Evolutionary conservation across 148 eudicot species (phyloP).

Genomic region (Chenopodium formosanum): DNA sequence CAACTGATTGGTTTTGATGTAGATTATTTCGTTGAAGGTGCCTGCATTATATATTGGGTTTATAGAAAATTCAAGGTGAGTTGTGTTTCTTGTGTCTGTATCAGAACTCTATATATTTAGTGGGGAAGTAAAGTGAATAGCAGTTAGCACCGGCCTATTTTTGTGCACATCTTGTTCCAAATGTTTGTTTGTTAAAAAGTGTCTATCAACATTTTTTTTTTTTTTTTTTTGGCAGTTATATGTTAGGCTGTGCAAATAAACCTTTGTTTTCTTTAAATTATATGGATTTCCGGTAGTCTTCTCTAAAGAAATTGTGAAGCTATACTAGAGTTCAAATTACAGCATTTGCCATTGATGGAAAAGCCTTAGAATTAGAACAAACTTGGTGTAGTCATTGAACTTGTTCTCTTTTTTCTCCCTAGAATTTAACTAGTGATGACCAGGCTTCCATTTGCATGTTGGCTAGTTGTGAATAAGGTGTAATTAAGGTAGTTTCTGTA

Average conservation of each 20-base stretch:
- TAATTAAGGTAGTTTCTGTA: background rate
- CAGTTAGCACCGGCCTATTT: too few species aligned
- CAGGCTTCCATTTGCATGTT: background rate
- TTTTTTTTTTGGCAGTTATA: too few species aligned
- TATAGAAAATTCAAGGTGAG: background rate
- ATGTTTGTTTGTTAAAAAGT: too few species aligned
- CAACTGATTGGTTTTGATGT: background rate
- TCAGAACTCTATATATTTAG: background rate
- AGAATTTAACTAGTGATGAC: background rate
- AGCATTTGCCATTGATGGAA: background rate
- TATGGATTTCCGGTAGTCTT: background rate
- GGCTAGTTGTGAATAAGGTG: background rate
- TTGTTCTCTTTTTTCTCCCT: background rate
- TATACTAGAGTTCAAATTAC: background rate
- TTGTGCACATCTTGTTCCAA: too few species aligned
- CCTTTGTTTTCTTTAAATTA: background rate
- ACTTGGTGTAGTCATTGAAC: background rate
- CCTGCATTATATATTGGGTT: background rate
- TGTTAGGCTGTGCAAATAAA: background rate
- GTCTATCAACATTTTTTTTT: too few species aligned
- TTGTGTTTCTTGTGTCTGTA: background rate
- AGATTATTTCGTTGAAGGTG: background rate
- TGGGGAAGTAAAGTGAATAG: background rate
- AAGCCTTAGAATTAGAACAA: background rate
- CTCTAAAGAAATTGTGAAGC: background rate